phyloP scores from a whole-genome alignment of 305 asterid genomes.

The Rubia tinctorum region DNA sequence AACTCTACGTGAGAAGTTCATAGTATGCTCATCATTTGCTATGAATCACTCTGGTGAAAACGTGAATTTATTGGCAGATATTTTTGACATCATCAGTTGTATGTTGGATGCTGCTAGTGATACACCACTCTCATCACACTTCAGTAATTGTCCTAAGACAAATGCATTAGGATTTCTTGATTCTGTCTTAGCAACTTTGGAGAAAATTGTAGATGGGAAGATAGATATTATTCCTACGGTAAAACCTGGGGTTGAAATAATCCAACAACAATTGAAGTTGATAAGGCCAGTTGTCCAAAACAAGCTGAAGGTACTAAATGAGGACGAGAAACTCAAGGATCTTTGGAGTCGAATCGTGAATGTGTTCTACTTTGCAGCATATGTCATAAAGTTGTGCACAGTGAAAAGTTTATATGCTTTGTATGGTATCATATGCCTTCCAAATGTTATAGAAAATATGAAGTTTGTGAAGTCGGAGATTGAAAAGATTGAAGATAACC shows the following conservation, averaged over 20 bases:
- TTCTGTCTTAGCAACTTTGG: not conserved
- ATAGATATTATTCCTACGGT: not conserved
- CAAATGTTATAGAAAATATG: not conserved
- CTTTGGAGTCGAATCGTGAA: slow-evolving; percentile 6
- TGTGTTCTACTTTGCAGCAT: slow-evolving; percentile 12
- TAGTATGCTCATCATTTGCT: no score
- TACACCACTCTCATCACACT: slow-evolving; percentile 1
- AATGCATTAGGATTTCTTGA: slow-evolving; percentile 19
- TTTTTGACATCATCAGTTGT: not conserved
- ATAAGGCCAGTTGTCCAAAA: not conserved
- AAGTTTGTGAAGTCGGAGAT: not conserved
- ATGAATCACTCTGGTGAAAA: not conserved
- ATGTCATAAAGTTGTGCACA: slow-evolving; percentile 8
- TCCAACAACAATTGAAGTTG: not conserved
- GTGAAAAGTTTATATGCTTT: not conserved
- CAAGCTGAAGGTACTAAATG: not conserved
- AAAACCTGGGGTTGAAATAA: not conserved
- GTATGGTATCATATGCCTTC: slow-evolving; percentile 2
- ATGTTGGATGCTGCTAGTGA: not conserved
- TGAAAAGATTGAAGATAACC: no score
- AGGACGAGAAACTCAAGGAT: slow-evolving; percentile 1
- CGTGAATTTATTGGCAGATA: not conserved
- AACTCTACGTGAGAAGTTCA: no score
- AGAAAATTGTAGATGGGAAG: not conserved
- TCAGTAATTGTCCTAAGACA: slow-evolving; percentile 14